Evolutionary conservation across 176 grass and related monocot species (phyloP).

Genomic region (Rhynchospora breviuscula): DNA sequence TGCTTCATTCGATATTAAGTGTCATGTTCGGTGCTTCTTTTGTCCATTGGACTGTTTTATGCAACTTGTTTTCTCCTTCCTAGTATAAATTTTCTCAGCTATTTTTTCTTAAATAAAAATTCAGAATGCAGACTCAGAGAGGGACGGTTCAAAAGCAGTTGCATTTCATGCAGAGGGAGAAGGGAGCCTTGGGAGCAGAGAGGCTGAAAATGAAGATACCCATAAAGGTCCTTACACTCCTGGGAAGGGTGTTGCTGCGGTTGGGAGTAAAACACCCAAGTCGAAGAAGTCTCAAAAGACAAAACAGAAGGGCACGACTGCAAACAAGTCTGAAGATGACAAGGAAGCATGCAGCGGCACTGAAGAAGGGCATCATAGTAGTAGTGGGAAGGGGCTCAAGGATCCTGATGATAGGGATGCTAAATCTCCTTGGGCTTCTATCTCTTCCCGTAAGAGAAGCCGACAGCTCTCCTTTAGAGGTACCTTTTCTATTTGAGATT

Average conservation of each 20-base stretch:
- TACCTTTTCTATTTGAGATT: neutral
- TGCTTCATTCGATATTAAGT: neutral
- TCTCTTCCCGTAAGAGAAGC: conserved; percentile 52
- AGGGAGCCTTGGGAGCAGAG: conserved; percentile 66
- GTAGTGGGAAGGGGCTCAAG: conserved; percentile 41
- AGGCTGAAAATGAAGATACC: conserved; percentile 64
- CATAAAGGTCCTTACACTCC: neutral
- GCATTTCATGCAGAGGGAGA: conserved; percentile 41
- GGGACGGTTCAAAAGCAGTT: conserved; percentile 53
- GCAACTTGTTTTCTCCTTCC: neutral
- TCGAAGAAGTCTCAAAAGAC: conserved; percentile 31
- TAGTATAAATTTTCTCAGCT: neutral
- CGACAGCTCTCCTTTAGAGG: conserved; percentile 73
- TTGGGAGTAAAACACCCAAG: conserved; percentile 34
- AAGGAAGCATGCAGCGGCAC: conserved; percentile 78
- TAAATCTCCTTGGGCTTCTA: conserved; percentile 50
- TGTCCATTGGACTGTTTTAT: neutral
- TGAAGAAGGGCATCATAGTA: conserved; percentile 59
- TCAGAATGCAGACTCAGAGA: conserved; percentile 70
- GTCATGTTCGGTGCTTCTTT: neutral
- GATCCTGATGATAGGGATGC: conserved; percentile 39
- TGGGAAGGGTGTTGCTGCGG: conserved; percentile 32
- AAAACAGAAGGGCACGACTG: neutral
- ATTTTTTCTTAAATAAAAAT: conserved; percentile 25
- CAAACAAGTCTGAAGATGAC: conserved; percentile 60